Evolutionary conservation across 2,329 filamentous ascomycete genomes (phyloP).

Genomic region (Coleophoma crateriformis): DNA sequence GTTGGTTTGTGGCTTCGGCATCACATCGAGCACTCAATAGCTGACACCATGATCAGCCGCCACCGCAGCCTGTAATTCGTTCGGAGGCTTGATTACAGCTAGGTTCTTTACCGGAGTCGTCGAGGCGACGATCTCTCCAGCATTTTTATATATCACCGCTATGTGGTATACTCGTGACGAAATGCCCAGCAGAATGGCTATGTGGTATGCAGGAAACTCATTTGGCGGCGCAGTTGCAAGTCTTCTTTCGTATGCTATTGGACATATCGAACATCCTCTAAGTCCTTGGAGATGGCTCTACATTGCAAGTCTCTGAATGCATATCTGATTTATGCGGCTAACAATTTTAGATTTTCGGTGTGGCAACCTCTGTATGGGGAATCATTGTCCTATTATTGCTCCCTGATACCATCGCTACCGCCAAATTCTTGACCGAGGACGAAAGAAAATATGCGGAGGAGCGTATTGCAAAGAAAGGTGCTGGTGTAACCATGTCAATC

Average conservation of each 20-base stretch:
- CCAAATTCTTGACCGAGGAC: constrained; percentile 47
- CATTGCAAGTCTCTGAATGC: constrained; percentile 15
- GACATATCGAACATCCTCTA: constrained; percentile 42
- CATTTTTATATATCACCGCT: constrained; percentile 23
- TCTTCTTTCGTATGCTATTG: constrained; percentile 48
- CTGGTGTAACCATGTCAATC: constrained; percentile 37
- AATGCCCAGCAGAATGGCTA: constrained; percentile 50
- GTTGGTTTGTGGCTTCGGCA: constrained; percentile 19
- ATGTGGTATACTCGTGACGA: constrained; percentile 45
- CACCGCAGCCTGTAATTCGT: constrained; percentile 42
- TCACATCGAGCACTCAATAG: neutral
- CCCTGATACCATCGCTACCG: constrained; percentile 45
- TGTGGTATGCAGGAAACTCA: constrained; percentile 55
- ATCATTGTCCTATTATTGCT: constrained; percentile 40
- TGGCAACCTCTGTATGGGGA: constrained; percentile 38
- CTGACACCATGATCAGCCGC: neutral
- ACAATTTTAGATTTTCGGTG: constrained; percentile 1
- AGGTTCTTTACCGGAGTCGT: constrained; percentile 41
- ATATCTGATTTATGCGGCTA: neutral
- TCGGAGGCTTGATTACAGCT: constrained; percentile 38
- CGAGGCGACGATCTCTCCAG: constrained; percentile 44
- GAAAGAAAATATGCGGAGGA: constrained; percentile 43
- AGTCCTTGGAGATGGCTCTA: constrained; percentile 54
- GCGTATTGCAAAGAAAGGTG: constrained; percentile 42
- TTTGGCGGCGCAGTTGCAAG: constrained; percentile 43